Conservation (phyloP, 2,329 filamentous ascomycete species). For the Chrysoporthe austroafricana region DNA sequence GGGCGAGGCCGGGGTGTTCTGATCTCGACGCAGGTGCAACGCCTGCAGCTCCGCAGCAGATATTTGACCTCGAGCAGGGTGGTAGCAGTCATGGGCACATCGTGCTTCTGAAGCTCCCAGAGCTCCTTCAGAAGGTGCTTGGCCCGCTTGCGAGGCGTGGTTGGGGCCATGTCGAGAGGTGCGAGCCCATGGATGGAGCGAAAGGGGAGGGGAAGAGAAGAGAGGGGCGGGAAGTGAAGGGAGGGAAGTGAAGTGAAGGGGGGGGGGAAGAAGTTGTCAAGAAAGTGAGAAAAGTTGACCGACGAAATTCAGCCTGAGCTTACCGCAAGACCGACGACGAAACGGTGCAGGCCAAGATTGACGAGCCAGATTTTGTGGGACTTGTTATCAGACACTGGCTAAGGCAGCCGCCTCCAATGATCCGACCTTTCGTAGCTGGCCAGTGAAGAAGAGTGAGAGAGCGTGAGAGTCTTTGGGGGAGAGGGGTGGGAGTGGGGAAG, state of each 20-base stretch:
- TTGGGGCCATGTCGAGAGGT: constrained; percentile 21
- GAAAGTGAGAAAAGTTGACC: not conserved
- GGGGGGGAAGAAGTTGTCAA: too few species aligned
- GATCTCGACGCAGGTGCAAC: constrained; percentile 24
- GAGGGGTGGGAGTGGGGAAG: not conserved
- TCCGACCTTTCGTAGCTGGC: not conserved
- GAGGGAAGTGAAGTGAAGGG: not conserved
- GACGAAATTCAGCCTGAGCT: not conserved
- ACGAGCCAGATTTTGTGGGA: not conserved
- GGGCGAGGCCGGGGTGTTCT: constrained; percentile 7
- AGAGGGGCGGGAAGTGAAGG: not conserved
- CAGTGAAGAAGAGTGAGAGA: not conserved
- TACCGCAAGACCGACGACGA: not conserved
- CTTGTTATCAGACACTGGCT: not conserved
- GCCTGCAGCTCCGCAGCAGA: constrained; percentile 28
- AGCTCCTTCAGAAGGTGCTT: constrained; percentile 31
- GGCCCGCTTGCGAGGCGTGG: constrained; percentile 21
- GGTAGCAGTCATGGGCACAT: constrained; percentile 33
- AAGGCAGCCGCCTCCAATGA: not conserved
- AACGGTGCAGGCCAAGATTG: not conserved
- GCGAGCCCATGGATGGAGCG: not conserved
- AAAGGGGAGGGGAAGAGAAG: not conserved
- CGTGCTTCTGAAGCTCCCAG: constrained; percentile 32
- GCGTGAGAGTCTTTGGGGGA: not conserved
- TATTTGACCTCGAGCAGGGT: constrained; percentile 35